A percentile compares a stretch with the other conserved stretches of the same genome.
Evolutionary conservation across 805 yeast genomes (phyloP).

Genomic region (Yamadazyma olivae): DNA sequence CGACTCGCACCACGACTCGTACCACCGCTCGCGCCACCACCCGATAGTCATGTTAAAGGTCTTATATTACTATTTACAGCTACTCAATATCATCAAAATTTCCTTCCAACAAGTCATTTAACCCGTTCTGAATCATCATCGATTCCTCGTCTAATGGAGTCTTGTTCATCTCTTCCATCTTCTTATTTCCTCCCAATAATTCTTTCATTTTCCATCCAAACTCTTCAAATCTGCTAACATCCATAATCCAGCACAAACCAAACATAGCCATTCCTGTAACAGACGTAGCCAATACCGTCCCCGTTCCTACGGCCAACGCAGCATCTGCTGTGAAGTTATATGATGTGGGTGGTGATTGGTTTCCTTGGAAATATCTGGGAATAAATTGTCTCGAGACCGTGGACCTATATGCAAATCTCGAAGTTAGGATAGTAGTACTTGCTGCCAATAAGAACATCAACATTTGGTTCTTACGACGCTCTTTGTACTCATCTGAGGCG

Average conservation of each 20-base stretch:
- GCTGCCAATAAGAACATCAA: conserved; percentile 70
- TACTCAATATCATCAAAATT: conserved; percentile 36
- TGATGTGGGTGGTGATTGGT: conserved; percentile 77
- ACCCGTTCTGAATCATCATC: conserved; percentile 50
- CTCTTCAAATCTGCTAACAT: conserved; percentile 65
- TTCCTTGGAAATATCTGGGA: conserved; percentile 78
- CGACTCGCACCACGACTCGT: too few relatives aligned
- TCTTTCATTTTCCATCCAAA: conserved; percentile 68
- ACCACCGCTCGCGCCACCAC: too few relatives aligned
- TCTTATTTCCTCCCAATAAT: conserved; percentile 65
- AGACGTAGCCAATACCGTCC: conserved; percentile 70
- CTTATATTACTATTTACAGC: neutral
- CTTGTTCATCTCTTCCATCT: conserved; percentile 43
- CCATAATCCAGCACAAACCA: conserved; percentile 79
- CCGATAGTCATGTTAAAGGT: too few relatives aligned
- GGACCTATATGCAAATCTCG: conserved; percentile 73
- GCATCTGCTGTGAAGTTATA: conserved; percentile 82
- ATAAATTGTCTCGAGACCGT: conserved; percentile 68
- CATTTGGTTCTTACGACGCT: conserved; percentile 70
- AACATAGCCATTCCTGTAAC: conserved; percentile 69
- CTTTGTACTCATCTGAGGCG: conserved; percentile 49
- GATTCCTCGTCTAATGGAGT: conserved; percentile 57
- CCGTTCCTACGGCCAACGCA: conserved; percentile 77
- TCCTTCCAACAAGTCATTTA: conserved; percentile 49
- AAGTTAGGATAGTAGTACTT: conserved; percentile 64